These are phyloP conservation scores for Populus pruinosa DNA, from an alignment of 345 rosid species.

Conservation along the genomic window DNA sequence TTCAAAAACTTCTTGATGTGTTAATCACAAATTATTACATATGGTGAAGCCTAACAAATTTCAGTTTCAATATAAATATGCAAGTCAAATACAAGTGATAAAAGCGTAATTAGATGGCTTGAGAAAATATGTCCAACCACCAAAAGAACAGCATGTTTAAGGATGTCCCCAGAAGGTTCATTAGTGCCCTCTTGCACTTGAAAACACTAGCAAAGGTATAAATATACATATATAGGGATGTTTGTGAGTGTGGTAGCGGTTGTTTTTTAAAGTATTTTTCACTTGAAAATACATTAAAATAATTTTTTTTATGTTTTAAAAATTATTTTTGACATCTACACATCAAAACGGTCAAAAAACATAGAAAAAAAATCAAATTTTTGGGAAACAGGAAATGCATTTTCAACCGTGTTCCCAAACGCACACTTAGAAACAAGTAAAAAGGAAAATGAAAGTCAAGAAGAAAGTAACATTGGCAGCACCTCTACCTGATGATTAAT, in stretches of 20 bases:
- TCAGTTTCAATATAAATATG: background rate
- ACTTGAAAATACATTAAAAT: too few species aligned
- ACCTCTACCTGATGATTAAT: constrained; percentile 80
- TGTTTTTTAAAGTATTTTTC: too few species aligned
- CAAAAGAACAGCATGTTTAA: background rate
- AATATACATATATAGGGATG: background rate
- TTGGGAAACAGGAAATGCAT: too few species aligned
- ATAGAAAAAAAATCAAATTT: too few species aligned
- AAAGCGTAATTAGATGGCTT: background rate
- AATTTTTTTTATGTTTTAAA: too few species aligned
- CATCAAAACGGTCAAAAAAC: too few species aligned
- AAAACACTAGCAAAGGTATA: background rate
- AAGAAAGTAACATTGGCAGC: background rate
- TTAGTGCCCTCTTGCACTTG: background rate
- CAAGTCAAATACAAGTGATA: background rate
- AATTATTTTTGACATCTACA: too few species aligned
- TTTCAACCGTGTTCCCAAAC: too few species aligned
- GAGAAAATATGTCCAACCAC: background rate
- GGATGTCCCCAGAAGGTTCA: background rate
- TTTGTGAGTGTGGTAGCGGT: too few species aligned
- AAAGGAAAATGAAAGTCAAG: background rate
- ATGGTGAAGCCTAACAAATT: background rate
- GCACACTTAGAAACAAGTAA: background rate
- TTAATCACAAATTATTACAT: background rate
- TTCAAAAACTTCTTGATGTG: background rate